Evolutionary conservation across 805 yeast species (phyloP), one percentile per base, ranked within the genome.

Genomic region (Saccharomycopsis oosterbeekiorum): DNA sequence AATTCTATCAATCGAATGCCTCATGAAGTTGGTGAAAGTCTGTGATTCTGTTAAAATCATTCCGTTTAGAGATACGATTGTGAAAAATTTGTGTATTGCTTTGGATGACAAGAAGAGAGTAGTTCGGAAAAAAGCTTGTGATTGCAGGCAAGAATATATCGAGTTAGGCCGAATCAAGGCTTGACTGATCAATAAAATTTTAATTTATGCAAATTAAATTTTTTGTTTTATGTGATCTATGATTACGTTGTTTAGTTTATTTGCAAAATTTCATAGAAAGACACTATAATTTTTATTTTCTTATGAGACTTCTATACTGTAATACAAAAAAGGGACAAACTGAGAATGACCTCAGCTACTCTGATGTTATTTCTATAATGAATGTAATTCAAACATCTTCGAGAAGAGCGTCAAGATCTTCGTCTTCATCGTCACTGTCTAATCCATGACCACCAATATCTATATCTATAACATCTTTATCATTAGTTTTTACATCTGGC

Each of bases 41-140:
- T 65, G 77, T 61, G 71, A 78, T 58, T 63, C 76, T 60, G 74
- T 72, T 17, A 68, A 74, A 19, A 67, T 86, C 59, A 73, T 80
- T 24, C 84, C 85, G 4, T 86, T 78, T 68, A 82, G 80, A 68
- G 69, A 69, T 3, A 71, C 70, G 11, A 75, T 89, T 11, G 75
- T 88, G 42, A 70, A 67, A 19, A 77, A 75, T 14, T 73, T 88
- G 55, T 75, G 74, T 1, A 70, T 68, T 0, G 84, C 80, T 0
- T 74, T 94, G 65, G 94, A 87, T 66, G 97, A 93, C 70, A 79
- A 78, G 56, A 85, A 78, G 69, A 80, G 99, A 71, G 74, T 72
- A 1, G 89, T 93, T 1, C 81, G 99, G 69, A 86, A 84, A 69
- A 78, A 82, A 58, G 87, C 93, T 6, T 84, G 88, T 59, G 90